Conservation (phyloP, 2,329 filamentous ascomycete species). For the Colletotrichum cordylinicola region DNA sequence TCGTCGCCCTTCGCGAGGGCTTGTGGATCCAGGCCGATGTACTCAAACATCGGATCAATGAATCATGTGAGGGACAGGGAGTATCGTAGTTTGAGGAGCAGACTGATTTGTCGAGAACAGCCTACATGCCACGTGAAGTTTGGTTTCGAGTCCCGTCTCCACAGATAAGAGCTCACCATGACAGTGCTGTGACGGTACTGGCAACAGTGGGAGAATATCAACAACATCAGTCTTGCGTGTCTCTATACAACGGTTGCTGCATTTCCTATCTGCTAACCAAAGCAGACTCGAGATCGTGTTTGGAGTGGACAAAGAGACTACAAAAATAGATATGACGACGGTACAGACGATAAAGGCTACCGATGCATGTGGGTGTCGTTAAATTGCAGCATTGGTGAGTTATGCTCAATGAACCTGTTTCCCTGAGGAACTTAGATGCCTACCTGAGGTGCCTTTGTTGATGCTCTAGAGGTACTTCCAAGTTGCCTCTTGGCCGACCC, state of each 20-base stretch:
- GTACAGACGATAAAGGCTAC: background rate
- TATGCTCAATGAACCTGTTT: background rate
- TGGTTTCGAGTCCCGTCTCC: background rate
- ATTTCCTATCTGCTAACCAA: background rate
- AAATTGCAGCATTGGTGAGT: background rate
- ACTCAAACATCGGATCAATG: background rate
- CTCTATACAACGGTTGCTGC: background rate
- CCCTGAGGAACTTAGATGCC: background rate
- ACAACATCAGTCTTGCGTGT: background rate
- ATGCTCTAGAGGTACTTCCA: too few relatives aligned
- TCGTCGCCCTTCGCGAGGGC: background rate
- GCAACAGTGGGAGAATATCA: background rate
- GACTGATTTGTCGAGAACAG: background rate
- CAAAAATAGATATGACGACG: background rate
- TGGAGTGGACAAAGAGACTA: background rate
- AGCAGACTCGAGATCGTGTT: background rate
- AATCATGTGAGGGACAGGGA: background rate
- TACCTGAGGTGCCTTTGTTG: background rate
- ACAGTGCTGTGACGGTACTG: background rate
- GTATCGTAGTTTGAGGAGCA: background rate
- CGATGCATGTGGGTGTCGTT: background rate
- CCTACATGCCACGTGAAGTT: background rate
- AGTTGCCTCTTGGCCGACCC: too few relatives aligned
- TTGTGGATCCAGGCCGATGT: background rate
- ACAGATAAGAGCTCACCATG: background rate